Evolutionary conservation across 768 basidiomycete species (phyloP).

Genomic region (Cantharellus anzutake): DNA sequence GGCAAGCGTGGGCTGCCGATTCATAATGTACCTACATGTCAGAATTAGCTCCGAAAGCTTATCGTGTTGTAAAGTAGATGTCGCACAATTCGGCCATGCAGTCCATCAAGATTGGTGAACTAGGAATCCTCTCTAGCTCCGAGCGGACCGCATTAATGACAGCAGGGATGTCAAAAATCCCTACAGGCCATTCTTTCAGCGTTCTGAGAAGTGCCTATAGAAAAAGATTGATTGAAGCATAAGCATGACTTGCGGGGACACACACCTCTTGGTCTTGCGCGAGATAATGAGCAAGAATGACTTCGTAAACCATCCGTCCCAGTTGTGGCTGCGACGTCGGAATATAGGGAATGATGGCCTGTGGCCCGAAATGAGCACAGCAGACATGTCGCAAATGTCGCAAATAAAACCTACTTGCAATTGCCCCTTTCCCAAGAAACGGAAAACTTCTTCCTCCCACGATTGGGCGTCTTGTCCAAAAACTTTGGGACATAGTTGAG

Average conservation of each 20-base stretch:
- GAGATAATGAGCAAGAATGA: conserved; percentile 79
- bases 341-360: conserved; percentile 79
- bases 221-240: background rate
- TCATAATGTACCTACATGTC: conserved; percentile 52
- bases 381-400: background rate
- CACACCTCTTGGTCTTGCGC: conserved; percentile 30
- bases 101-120: conserved; percentile 62
- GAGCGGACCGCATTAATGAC: conserved; percentile 80
- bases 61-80: background rate
- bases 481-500: conserved; percentile 65
- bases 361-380: background rate
- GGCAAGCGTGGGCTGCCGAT: conserved; percentile 88
- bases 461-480: conserved; percentile 55
- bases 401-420: conserved; percentile 36
- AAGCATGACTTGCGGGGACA: background rate
- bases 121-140: conserved; percentile 47
- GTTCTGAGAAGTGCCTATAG: conserved; percentile 51
- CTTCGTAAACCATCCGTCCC: conserved; percentile 76
- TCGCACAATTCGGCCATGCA: conserved; percentile 77
- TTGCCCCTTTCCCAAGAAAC: conserved; percentile 64
- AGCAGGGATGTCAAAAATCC: conserved; percentile 73
- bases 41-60: background rate
- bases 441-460: conserved; percentile 96
- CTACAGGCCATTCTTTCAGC: conserved; percentile 75
- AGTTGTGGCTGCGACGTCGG: conserved; percentile 71